These are phyloP conservation scores for Aspergillus tanneri DNA, from an alignment of 2,329 filamentous ascomycete species.

Conservation along the genomic window DNA sequence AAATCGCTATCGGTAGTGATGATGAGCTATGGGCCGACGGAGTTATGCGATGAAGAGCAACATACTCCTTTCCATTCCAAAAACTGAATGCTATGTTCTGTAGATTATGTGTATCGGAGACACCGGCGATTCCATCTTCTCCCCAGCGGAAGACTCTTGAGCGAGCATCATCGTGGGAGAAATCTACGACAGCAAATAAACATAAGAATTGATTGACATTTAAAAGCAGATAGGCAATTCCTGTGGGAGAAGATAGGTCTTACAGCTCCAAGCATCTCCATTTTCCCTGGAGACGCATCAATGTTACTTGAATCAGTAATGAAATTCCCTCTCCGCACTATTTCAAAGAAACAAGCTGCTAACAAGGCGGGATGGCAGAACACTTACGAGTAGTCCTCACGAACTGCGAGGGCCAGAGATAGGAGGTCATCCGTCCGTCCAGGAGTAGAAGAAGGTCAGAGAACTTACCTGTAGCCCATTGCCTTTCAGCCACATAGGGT, in stretches of 20 bases:
- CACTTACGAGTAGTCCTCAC: slow-evolving; percentile 82
- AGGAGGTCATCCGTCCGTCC: slow-evolving; percentile 27
- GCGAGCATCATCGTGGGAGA: slow-evolving; percentile 87
- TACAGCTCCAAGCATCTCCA: slow-evolving; percentile 94
- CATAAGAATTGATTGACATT: not conserved
- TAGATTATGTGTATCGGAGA: slow-evolving; percentile 85
- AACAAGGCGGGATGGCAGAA: slow-evolving; percentile 7
- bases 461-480: slow-evolving; percentile 84
- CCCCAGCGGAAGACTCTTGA: slow-evolving; percentile 92
- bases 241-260: slow-evolving; percentile 42
- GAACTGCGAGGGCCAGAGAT: slow-evolving; percentile 53
- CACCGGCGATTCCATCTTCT: slow-evolving; percentile 93
- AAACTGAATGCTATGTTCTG: slow-evolving; percentile 95
- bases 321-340: too few relatives aligned
- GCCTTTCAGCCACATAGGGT: slow-evolving; percentile 86
- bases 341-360: too few relatives aligned
- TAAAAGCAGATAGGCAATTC: not conserved
- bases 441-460: not conserved
- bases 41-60: slow-evolving; percentile 9
- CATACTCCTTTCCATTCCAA: slow-evolving; percentile 95
- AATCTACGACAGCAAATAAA: slow-evolving; percentile 59
- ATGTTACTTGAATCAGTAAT: slow-evolving; percentile 3
- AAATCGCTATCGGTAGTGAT: slow-evolving; percentile 64
- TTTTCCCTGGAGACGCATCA: slow-evolving; percentile 56
- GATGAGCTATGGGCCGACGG: not conserved